Evolutionary conservation across 2,329 filamentous ascomycete genomes (phyloP).

Genomic region (Anisogramma anomala): DNA sequence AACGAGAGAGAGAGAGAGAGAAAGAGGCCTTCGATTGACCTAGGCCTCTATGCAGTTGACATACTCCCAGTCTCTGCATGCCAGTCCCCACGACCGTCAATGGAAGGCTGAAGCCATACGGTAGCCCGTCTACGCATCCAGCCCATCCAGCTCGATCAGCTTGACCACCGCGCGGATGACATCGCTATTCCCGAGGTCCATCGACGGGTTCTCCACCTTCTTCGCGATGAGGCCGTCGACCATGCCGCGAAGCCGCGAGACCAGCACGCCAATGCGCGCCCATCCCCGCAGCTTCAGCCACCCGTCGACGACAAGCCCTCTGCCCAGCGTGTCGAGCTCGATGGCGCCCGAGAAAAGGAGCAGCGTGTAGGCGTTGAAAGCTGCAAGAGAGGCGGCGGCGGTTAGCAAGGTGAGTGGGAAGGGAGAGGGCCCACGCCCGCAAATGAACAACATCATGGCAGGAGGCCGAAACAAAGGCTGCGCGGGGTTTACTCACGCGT

Average conservation of each 20-base stretch:
- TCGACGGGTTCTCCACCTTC: constrained; percentile 65
- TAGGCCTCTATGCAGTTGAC: too few relatives aligned
- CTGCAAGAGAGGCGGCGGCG: constrained; percentile 25
- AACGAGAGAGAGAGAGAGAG: too few relatives aligned
- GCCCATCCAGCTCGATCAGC: constrained; percentile 79
- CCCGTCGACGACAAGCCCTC: constrained; percentile 81
- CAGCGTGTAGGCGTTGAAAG: constrained; percentile 81
- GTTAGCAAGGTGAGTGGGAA: background rate
- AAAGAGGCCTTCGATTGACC: too few relatives aligned
- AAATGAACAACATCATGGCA: too few relatives aligned
- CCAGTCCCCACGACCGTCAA: too few relatives aligned
- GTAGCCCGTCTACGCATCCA: constrained; percentile 52
- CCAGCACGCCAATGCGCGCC: constrained; percentile 86
- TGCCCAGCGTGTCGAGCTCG: constrained; percentile 72
- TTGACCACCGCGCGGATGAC: constrained; percentile 68
- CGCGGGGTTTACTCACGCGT: constrained; percentile 75
- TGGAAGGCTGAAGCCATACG: too few relatives aligned
- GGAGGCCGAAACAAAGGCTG: too few relatives aligned
- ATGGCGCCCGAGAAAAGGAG: constrained; percentile 82
- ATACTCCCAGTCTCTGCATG: too few relatives aligned
- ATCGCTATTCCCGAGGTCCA: constrained; percentile 46
- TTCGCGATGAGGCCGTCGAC: constrained; percentile 72
- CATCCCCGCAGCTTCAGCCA: constrained; percentile 82
- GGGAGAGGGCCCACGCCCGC: background rate
- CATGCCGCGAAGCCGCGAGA: constrained; percentile 72